phyloP scores from a whole-genome alignment of 2,329 filamentous ascomycete genomes.

The Microdochium bolleyi region DNA sequence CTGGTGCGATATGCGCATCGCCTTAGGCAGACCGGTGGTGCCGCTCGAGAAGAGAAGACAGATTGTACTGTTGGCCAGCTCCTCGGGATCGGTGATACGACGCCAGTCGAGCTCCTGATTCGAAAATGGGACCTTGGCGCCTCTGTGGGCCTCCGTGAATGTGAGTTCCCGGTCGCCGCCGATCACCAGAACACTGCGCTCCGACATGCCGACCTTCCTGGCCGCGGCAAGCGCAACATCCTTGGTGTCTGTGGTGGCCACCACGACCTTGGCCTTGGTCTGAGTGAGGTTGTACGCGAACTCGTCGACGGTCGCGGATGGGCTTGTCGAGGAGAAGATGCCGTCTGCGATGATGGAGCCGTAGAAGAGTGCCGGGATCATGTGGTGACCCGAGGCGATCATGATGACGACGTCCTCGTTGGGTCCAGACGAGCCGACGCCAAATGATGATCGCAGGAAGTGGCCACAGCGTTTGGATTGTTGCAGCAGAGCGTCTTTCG shows the following conservation, averaged over 20 bases:
- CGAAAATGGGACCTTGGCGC: conserved; percentile 21
- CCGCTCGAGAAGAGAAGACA: conserved; percentile 39
- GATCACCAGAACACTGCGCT: conserved; percentile 41
- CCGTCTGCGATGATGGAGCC: conserved; percentile 13
- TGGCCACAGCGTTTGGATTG: conserved; percentile 45
- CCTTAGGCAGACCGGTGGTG: conserved; percentile 40
- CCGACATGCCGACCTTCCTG: conserved; percentile 31
- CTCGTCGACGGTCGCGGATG: conserved; percentile 13
- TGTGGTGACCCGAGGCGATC: conserved; percentile 14
- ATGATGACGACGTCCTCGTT: conserved; percentile 14
- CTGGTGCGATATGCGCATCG: conserved; percentile 33
- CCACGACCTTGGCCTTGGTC: conserved; percentile 26
- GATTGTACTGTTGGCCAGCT: conserved; percentile 31
- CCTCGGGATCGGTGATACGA: conserved; percentile 38
- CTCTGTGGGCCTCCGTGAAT: conserved; percentile 18
- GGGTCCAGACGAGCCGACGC: conserved; percentile 10
- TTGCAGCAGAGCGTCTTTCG: conserved; percentile 37
- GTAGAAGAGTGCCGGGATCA: conserved; percentile 16
- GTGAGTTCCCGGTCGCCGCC: conserved; percentile 23
- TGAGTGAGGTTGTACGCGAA: conserved; percentile 26
- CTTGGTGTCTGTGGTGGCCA: conserved; percentile 39
- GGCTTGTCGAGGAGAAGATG: conserved; percentile 15
- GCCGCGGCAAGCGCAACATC: conserved; percentile 40
- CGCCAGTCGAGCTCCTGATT: conserved; percentile 39
- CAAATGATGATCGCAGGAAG: conserved; percentile 34